Conservation (phyloP, 108 stramenopile species). For the Aureococcus anophagefferens region DNA sequence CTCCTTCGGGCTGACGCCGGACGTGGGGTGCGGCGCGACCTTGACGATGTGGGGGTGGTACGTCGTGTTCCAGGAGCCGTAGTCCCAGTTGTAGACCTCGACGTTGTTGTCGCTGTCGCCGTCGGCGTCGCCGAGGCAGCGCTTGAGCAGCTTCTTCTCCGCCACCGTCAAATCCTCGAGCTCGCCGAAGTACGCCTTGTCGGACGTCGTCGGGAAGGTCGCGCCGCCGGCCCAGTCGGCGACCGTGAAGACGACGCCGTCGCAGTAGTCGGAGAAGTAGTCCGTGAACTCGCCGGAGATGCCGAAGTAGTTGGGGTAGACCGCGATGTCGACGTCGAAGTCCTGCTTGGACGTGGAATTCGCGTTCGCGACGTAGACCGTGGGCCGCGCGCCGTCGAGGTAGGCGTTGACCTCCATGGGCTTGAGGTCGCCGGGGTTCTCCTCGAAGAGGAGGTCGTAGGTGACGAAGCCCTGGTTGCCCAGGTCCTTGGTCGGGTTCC, state of each 20-base stretch:
- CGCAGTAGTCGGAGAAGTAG: slow-evolving; percentile 48
- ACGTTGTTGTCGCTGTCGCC: slow-evolving; percentile 49
- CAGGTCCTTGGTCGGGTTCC: not conserved
- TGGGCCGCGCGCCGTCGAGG: slow-evolving; percentile 41
- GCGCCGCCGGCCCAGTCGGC: slow-evolving; percentile 30
- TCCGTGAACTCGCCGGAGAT: slow-evolving; percentile 48
- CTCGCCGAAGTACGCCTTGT: slow-evolving; percentile 9
- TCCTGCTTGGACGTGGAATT: not conserved
- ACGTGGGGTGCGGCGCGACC: slow-evolving; percentile 40
- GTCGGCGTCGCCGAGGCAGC: slow-evolving; percentile 54
- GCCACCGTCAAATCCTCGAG: slow-evolving; percentile 24
- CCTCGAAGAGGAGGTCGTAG: slow-evolving; percentile 36
- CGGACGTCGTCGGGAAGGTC: slow-evolving; percentile 13
- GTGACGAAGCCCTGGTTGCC: slow-evolving; percentile 7
- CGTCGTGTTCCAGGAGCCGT: slow-evolving; percentile 24
- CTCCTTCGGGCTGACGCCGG: slow-evolving; percentile 15
- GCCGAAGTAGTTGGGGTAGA: slow-evolving; percentile 25
- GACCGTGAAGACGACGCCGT: slow-evolving; percentile 25
- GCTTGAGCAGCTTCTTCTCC: slow-evolving; percentile 43
- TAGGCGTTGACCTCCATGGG: slow-evolving; percentile 36
- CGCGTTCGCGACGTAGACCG: slow-evolving; percentile 14
- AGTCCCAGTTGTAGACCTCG: slow-evolving; percentile 57
- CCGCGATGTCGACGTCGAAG: slow-evolving; percentile 18
- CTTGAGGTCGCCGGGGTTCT: slow-evolving; percentile 43
- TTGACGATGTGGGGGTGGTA: slow-evolving; percentile 49